phyloP scores from a whole-genome alignment of 2,329 filamentous ascomycete genomes.

The Xenoacremonium recifei region DNA sequence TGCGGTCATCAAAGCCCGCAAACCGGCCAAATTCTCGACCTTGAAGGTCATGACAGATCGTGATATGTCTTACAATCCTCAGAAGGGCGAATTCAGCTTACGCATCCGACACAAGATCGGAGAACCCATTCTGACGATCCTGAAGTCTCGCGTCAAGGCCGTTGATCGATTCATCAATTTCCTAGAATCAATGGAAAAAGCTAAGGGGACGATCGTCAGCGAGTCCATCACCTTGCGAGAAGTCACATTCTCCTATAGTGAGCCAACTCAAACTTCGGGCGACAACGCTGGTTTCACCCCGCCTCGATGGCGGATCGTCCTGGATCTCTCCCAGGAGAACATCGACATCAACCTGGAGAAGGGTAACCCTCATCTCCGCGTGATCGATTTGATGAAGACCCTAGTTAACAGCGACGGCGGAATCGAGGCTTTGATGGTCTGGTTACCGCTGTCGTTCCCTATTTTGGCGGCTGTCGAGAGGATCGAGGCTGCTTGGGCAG shows the following conservation, averaged over 20 bases:
- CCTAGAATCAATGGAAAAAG: conserved; percentile 61
- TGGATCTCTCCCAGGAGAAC: conserved; percentile 54
- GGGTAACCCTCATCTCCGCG: conserved; percentile 66
- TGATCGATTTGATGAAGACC: conserved; percentile 56
- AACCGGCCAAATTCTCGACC: conserved; percentile 53
- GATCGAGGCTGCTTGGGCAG: conserved; percentile 56
- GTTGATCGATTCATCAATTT: conserved; percentile 71
- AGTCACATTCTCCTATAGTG: conserved; percentile 68
- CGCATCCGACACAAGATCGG: conserved; percentile 59
- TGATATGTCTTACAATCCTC: conserved; percentile 60
- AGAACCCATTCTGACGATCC: conserved; percentile 54
- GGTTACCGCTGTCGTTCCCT: conserved; percentile 60
- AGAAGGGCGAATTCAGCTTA: conserved; percentile 62
- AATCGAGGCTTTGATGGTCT: conserved; percentile 53
- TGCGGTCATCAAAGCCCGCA: conserved; percentile 54
- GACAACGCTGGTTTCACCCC: conserved; percentile 3
- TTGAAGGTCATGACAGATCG: conserved; percentile 55
- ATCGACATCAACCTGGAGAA: conserved; percentile 60
- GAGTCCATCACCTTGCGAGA: conserved; percentile 60
- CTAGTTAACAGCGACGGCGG: conserved; percentile 55
- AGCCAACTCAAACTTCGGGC: conserved; percentile 14
- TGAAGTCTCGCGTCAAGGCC: conserved; percentile 60
- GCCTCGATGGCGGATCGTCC: conserved; percentile 49
- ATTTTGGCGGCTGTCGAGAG: conserved; percentile 60
- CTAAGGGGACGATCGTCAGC: conserved; percentile 53